Percentiles rank a stretch among this genome's conserved stretches.
These are phyloP conservation scores for Monosporascus sp. DNA, from an alignment of 2,329 filamentous ascomycete species.

Conservation along the genomic window DNA sequence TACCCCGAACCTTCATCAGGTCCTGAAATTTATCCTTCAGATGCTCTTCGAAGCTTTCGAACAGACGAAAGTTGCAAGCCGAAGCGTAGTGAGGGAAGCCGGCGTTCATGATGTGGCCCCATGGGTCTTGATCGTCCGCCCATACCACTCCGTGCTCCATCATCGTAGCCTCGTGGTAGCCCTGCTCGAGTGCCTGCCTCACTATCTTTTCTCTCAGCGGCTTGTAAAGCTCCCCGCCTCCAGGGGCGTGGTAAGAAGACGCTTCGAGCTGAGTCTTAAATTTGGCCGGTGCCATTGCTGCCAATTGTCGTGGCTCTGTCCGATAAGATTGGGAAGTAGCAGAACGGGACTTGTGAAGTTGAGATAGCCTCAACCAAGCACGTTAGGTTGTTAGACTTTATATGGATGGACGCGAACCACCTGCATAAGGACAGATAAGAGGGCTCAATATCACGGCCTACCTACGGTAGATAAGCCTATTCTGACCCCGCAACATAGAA, in stretches of 20 bases:
- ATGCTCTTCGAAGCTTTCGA: conserved; percentile 10
- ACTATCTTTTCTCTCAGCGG: conserved; percentile 8
- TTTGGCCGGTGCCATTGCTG: conserved; percentile 6
- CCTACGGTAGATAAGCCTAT: too few relatives aligned
- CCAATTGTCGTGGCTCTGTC: too few relatives aligned
- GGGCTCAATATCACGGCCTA: too few relatives aligned
- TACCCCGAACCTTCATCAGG: conserved; percentile 7
- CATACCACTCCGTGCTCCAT: conserved; percentile 10
- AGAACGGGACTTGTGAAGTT: too few relatives aligned
- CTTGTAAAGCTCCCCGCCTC: conserved; percentile 9
- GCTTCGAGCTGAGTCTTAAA: conserved; percentile 8
- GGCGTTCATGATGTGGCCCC: conserved; percentile 9
- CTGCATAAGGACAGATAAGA: too few relatives aligned
- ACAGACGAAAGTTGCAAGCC: conserved; percentile 7
- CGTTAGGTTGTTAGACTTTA: too few relatives aligned
- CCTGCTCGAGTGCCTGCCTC: conserved; percentile 3
- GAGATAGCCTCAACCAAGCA: too few relatives aligned
- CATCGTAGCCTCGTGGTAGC: conserved; percentile 9
- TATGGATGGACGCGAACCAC: too few relatives aligned
- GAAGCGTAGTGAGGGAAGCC: conserved; percentile 7
- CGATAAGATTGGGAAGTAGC: too few relatives aligned
- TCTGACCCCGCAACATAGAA: too few relatives aligned
- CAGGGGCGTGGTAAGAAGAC: conserved; percentile 10
- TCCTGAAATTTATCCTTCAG: conserved; percentile 11
- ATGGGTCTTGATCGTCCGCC: conserved; percentile 12